A percentile compares a stretch with the other conserved stretches of the same genome.
phyloP scores from a whole-genome alignment of 306 rosid species.

The Trichosanthes truncata region DNA sequence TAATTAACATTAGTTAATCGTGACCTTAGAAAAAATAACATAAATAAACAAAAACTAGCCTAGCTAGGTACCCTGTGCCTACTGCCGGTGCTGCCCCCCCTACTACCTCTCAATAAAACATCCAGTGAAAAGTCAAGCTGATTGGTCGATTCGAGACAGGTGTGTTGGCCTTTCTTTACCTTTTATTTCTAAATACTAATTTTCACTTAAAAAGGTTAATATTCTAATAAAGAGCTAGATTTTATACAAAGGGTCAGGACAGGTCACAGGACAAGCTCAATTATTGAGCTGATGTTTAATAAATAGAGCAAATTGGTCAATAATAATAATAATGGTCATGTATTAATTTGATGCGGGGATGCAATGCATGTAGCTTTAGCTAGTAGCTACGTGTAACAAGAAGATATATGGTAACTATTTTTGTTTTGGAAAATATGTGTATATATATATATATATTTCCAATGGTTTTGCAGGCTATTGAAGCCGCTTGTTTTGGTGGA shows the following conservation, averaged over 20 bases:
- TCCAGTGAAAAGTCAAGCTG: neutral
- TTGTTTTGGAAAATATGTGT: too few species aligned
- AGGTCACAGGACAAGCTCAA: neutral
- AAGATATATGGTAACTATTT: neutral
- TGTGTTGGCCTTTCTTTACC: neutral
- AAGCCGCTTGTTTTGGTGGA: neutral
- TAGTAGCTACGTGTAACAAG: neutral
- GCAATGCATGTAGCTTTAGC: neutral
- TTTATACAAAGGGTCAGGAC: neutral
- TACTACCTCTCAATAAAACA: neutral
- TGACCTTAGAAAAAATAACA: neutral
- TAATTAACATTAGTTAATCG: neutral
- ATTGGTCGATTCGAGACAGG: neutral
- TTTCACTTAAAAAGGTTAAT: neutral
- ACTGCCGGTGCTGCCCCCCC: neutral
- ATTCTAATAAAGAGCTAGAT: neutral
- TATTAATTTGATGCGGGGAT: neutral
- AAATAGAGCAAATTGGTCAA: neutral
- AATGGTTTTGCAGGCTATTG: neutral
- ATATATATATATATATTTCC: neutral
- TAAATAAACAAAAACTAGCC: neutral
- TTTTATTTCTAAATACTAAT: neutral
- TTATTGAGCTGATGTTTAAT: neutral
- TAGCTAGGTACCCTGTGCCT: neutral
- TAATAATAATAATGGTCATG: neutral